Evolutionary conservation across 306 rosid species (phyloP), one percentile per base, ranked within the genome.

Genomic region (Oxytropis ochrocephala): DNA sequence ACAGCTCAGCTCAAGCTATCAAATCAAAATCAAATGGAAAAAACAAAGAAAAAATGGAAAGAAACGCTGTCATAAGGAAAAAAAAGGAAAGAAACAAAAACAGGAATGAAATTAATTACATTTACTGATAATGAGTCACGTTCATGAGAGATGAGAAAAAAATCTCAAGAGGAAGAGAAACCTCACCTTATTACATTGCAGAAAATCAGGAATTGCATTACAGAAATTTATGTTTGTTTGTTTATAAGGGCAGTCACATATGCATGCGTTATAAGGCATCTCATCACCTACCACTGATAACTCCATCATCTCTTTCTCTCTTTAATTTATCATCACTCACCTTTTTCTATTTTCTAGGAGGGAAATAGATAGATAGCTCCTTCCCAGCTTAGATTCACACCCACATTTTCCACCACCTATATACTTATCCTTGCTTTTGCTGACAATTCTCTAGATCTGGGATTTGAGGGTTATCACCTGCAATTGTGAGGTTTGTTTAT

Each of bases 281-380:
- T 39, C 82, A 81, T 72, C 85, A 86, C 96, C 94, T 75, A 85
- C 84, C 89, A 42, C 87, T 87, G 96, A 91, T 70, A 83, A 85
- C 86, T 82, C 88, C 91, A 69, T 11, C 35, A 63, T 17, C 85
- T 69, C 86, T 85, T 81, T 86, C 75, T 86, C 75, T 85, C 67
- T 33, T 39, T 24, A 24, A 24, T 24, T 24, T 48, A 21, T 62
- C 60, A 70, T 76, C 82, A 78, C 69, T 73, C 77, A 70, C 71
- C 51, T 49, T 64, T 47, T 0, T 61, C 49, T 51, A 8, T 76
- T 75, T 54, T 60, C 30, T 9, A 36, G 42, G 10, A 6, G n/a
- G n/a, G n/a, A n/a, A n/a, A n/a, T n/a, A n/a, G 42, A 32, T 42
- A 57, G 51, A 85, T 80, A 81, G 89, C 88, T 88, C 89, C 88